These are phyloP conservation scores for Lolium perenne DNA, from an alignment of 176 grass and related monocot species.

Conservation along the genomic window DNA sequence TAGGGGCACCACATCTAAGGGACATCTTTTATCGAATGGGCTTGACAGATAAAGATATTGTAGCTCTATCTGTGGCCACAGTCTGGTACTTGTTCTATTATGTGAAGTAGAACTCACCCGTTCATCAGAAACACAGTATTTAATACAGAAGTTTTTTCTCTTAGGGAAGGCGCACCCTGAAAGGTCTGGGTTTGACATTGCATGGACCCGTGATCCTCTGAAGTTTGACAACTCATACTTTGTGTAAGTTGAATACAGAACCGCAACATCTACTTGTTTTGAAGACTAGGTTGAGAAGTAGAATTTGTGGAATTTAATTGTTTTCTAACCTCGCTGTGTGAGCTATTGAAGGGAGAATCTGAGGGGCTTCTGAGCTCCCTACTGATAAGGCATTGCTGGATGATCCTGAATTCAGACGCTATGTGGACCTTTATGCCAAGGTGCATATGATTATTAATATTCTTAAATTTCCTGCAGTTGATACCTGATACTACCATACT, in stretches of 20 bases:
- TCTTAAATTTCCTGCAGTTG: neutral
- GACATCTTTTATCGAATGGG: conserved; percentile 70
- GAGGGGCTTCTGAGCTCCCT: conserved; percentile 89
- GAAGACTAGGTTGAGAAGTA: neutral
- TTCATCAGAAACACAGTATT: conserved; percentile 24
- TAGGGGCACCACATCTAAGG: conserved; percentile 70
- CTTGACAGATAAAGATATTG: conserved; percentile 71
- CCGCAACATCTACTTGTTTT: conserved; percentile 14
- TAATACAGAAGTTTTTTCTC: conserved; percentile 28
- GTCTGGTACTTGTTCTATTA: conserved; percentile 49
- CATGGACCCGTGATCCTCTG: conserved; percentile 64
- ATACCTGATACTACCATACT: neutral
- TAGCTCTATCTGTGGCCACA: conserved; percentile 71
- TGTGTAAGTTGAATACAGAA: conserved; percentile 40
- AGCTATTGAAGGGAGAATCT: conserved; percentile 67
- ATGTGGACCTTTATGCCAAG: conserved; percentile 93
- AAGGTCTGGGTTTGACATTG: conserved; percentile 57
- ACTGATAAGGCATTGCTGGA: conserved; percentile 73
- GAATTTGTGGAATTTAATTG: neutral
- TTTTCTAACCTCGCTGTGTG: conserved; percentile 41
- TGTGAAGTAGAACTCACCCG: neutral
- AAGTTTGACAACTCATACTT: too few species aligned
- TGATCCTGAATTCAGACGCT: conserved; percentile 82
- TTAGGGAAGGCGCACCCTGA: conserved; percentile 63
- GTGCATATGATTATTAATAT: conserved; percentile 26